phyloP scores from a whole-genome alignment of 202 grass and related monocot genomes.

The Panicum virgatum region DNA sequence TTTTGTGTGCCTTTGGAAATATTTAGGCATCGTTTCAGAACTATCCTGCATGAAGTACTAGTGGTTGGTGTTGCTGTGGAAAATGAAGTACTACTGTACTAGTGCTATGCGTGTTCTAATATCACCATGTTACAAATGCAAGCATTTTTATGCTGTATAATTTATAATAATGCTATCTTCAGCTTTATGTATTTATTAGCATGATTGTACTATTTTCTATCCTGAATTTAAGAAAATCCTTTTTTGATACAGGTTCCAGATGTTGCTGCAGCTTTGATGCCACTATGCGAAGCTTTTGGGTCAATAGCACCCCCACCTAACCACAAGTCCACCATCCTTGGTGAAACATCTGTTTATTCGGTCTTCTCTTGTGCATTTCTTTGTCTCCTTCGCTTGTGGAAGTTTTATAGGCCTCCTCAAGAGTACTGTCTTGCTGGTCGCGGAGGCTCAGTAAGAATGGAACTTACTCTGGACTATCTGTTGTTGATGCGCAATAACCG shows the following conservation, averaged over 20 bases:
- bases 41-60: background rate
- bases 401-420: slow-evolving; percentile 91
- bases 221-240: slow-evolving; percentile 29
- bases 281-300: slow-evolving; percentile 92
- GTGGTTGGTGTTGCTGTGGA: background rate
- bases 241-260: slow-evolving; percentile 76
- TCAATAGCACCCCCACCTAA: slow-evolving; percentile 77
- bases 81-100: background rate
- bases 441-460: slow-evolving; percentile 71
- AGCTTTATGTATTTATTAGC: background rate
- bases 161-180: background rate
- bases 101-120: slow-evolving; percentile 14
- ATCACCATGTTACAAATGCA: slow-evolving; percentile 3
- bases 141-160: slow-evolving; percentile 10
- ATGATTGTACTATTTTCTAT: background rate
- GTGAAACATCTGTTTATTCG: slow-evolving; percentile 78
- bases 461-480: slow-evolving; percentile 91
- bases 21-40: background rate
- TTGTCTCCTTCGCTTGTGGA: slow-evolving; percentile 92
- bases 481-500: slow-evolving; percentile 80
- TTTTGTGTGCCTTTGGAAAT: background rate
- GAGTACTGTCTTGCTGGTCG: slow-evolving; percentile 75
- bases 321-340: slow-evolving; percentile 61
- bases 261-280: slow-evolving; percentile 88
- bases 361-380: slow-evolving; percentile 99